These are phyloP conservation scores for Puya raimondii DNA, from an alignment of 176 grass and related monocot genomes.

Conservation along the genomic window DNA sequence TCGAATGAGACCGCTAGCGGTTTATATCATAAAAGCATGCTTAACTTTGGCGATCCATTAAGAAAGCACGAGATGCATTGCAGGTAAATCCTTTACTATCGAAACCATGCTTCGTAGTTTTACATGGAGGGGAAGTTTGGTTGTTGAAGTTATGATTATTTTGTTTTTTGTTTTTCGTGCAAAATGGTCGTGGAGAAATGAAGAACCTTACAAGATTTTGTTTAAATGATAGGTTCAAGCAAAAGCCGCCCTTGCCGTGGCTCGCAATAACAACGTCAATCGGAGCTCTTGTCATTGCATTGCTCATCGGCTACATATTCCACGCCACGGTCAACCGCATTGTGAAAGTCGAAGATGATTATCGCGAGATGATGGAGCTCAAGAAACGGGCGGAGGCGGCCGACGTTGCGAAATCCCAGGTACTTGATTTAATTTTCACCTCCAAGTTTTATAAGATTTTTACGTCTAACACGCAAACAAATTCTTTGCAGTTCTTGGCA, in stretches of 20 bases:
- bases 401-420: slow-evolving; percentile 94
- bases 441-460: background rate
- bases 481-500: slow-evolving; percentile 72
- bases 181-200: too few relatives aligned
- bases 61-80: slow-evolving; percentile 98
- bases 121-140: too few relatives aligned
- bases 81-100: slow-evolving; percentile 41
- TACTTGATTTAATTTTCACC: slow-evolving; percentile 6
- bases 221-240: slow-evolving; percentile 49
- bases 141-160: too few relatives aligned
- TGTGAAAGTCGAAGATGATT: slow-evolving; percentile 84
- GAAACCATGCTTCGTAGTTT: too few relatives aligned
- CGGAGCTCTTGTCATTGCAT: slow-evolving; percentile 65
- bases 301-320: slow-evolving; percentile 65
- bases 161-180: too few relatives aligned
- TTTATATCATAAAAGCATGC: slow-evolving; percentile 57
- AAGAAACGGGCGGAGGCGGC: slow-evolving; percentile 81
- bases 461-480: background rate
- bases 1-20: slow-evolving; percentile 33
- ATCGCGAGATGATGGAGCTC: slow-evolving; percentile 56
- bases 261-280: slow-evolving; percentile 60
- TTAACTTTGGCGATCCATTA: slow-evolving; percentile 83
- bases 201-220: background rate
- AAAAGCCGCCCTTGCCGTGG: slow-evolving; percentile 66
- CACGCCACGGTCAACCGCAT: slow-evolving; percentile 69